Evolutionary conservation across 768 basidiomycete species (phyloP).

Genomic region (Pulveroboletus sp.): DNA sequence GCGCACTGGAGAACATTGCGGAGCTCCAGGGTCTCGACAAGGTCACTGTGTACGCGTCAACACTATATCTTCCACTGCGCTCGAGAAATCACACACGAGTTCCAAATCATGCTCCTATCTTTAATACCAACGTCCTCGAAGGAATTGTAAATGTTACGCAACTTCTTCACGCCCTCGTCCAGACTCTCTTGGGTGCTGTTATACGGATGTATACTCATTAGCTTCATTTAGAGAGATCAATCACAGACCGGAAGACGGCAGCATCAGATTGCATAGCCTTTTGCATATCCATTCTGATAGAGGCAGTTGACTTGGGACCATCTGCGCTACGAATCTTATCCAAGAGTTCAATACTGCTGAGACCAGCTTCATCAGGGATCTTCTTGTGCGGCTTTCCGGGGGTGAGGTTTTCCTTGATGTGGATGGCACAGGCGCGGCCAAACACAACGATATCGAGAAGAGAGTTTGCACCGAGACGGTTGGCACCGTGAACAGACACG

Average conservation of each 20-base stretch:
- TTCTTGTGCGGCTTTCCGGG: constrained; percentile 89
- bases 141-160: constrained; percentile 80
- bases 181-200: constrained; percentile 78
- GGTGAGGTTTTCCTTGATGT: constrained; percentile 86
- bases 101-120: constrained; percentile 99
- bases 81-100: constrained; percentile 63
- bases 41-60: constrained; percentile 54
- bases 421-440: constrained; percentile 97
- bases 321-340: constrained; percentile 82
- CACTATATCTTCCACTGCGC: constrained; percentile 1
- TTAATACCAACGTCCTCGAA: constrained; percentile 92
- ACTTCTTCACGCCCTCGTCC: constrained; percentile 88
- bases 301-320: constrained; percentile 81
- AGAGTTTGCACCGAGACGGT: constrained; percentile 99
- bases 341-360: constrained; percentile 78
- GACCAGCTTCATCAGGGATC: constrained; percentile 82
- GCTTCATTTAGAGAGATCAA: background rate
- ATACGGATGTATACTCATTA: constrained; percentile 2
- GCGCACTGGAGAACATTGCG: constrained; percentile 95
- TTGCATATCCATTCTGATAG: constrained; percentile 94
- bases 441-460: constrained; percentile 98
- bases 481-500: constrained; percentile 98
- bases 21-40: constrained; percentile 95
- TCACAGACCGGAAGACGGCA: constrained; percentile 82
- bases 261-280: constrained; percentile 99